phyloP scores from a whole-genome alignment of 768 basidiomycete genomes.

The Pleurotus ostreatus region DNA sequence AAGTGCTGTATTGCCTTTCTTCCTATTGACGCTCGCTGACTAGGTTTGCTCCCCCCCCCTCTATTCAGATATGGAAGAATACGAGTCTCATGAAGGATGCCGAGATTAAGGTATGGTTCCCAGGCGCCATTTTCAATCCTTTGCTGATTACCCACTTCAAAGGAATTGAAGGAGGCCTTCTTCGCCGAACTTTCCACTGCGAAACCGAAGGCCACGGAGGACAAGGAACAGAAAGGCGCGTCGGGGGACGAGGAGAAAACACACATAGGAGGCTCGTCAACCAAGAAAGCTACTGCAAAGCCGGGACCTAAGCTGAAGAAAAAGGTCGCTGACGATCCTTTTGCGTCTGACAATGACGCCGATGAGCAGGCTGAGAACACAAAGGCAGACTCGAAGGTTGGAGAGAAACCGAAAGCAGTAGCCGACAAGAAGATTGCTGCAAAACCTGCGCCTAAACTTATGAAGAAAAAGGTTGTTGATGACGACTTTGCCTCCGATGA shows the following conservation, averaged over 20 bases:
- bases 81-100: conserved; percentile 50
- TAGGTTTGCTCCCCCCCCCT: background rate
- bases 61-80: conserved; percentile 63
- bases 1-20: conserved; percentile 12
- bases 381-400: conserved; percentile 12
- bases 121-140: too few species aligned
- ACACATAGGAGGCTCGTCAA: background rate
- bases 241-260: conserved; percentile 1
- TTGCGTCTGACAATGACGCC: conserved; percentile 48
- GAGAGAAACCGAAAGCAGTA: conserved; percentile 10
- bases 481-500: conserved; percentile 61
- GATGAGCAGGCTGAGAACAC: conserved; percentile 15
- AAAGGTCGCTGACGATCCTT: conserved; percentile 49
- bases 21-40: background rate
- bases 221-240: conserved; percentile 6
- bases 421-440: conserved; percentile 3
- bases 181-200: conserved; percentile 38
- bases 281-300: conserved; percentile 18
- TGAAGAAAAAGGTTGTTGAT: conserved; percentile 47
- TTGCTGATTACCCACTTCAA: background rate
- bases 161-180: conserved; percentile 64
- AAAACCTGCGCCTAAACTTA: conserved; percentile 40
- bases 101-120: conserved; percentile 51
- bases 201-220: conserved; percentile 16
- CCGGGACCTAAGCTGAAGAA: conserved; percentile 44